A percentile compares a stretch with the other conserved stretches of the same genome.
These are phyloP conservation scores for Agrocybe praecox DNA, from an alignment of 768 basidiomycete species.

Conservation along the genomic window DNA sequence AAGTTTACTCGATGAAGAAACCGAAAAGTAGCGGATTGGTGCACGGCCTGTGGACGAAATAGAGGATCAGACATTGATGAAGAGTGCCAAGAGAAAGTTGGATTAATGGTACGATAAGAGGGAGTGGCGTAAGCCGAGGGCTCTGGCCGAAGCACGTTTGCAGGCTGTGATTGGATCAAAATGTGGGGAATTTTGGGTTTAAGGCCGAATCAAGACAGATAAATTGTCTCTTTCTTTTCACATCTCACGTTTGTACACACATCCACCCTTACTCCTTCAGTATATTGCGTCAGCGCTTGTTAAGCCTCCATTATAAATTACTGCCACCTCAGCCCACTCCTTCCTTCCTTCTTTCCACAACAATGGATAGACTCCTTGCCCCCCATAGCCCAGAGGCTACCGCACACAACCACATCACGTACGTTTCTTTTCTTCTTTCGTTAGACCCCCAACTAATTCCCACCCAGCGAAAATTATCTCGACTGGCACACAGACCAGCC, in stretches of 20 bases:
- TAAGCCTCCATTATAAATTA: slow-evolving; percentile 18
- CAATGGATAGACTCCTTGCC: slow-evolving; percentile 73
- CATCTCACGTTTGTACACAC: slow-evolving; percentile 32
- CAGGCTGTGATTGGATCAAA: slow-evolving; percentile 1
- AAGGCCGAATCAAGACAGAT: slow-evolving; percentile 13
- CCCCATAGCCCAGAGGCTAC: slow-evolving; percentile 75
- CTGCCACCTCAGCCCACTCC: slow-evolving; percentile 8
- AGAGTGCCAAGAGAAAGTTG: slow-evolving; percentile 10
- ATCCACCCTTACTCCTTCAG: slow-evolving; percentile 13
- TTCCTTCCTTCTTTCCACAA: slow-evolving; percentile 8
- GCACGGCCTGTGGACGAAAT: slow-evolving; percentile 43
- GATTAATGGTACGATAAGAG: neutral
- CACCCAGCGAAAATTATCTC: slow-evolving; percentile 62
- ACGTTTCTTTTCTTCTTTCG: slow-evolving; percentile 23
- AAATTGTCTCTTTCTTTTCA: slow-evolving; percentile 7
- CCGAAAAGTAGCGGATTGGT: slow-evolving; percentile 46
- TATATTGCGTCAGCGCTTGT: slow-evolving; percentile 20
- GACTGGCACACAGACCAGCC: slow-evolving; percentile 74
- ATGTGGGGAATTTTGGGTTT: slow-evolving; percentile 27
- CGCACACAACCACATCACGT: slow-evolving; percentile 73
- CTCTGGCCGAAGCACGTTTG: neutral
- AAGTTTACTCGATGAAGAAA: slow-evolving; percentile 56
- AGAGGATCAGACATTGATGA: slow-evolving; percentile 29
- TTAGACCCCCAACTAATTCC: slow-evolving; percentile 3
- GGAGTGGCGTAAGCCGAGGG: slow-evolving; percentile 10